These are phyloP conservation scores for Austroboletus eburneus DNA, from an alignment of 768 basidiomycete species.

Conservation along the genomic window DNA sequence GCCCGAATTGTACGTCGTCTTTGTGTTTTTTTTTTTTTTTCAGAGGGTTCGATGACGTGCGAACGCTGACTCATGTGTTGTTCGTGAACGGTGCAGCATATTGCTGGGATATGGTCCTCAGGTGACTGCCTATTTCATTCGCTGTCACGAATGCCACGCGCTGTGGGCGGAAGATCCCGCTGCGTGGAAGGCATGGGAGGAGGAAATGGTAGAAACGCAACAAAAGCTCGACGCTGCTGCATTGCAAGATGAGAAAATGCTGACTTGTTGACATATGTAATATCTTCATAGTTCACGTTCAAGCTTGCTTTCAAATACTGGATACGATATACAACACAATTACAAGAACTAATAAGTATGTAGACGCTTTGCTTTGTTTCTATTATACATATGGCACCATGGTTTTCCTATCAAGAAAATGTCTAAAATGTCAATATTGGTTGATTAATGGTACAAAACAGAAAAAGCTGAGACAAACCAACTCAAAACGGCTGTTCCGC, in stretches of 20 bases:
- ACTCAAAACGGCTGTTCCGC: slow-evolving; percentile 53
- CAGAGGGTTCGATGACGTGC: too few relatives aligned
- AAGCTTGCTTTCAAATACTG: too few relatives aligned
- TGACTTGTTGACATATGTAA: not conserved
- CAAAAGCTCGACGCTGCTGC: slow-evolving; percentile 27
- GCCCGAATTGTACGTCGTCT: slow-evolving; percentile 50
- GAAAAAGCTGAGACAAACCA: not conserved
- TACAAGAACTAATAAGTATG: too few relatives aligned
- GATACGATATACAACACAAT: too few relatives aligned
- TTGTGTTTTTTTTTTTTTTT: too few relatives aligned
- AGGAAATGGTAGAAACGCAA: slow-evolving; percentile 38
- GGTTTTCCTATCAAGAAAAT: too few relatives aligned
- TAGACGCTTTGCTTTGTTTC: too few relatives aligned
- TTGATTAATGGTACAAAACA: not conserved
- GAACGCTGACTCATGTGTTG: slow-evolving; percentile 10
- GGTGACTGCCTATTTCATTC: slow-evolving; percentile 43
- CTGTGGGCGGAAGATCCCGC: slow-evolving; percentile 34
- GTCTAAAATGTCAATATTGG: too few relatives aligned
- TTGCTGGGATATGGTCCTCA: slow-evolving; percentile 38
- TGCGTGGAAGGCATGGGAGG: slow-evolving; percentile 41
- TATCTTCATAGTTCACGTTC: too few relatives aligned
- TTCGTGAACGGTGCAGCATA: not conserved
- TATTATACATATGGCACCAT: too few relatives aligned
- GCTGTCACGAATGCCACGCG: slow-evolving; percentile 45
- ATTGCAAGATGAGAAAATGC: not conserved